Percentiles rank a stretch among this genome's conserved stretches.
These are phyloP conservation scores for Magnolia changhungtana DNA, from an alignment of 164 flowering plant species.

Conservation along the genomic window DNA sequence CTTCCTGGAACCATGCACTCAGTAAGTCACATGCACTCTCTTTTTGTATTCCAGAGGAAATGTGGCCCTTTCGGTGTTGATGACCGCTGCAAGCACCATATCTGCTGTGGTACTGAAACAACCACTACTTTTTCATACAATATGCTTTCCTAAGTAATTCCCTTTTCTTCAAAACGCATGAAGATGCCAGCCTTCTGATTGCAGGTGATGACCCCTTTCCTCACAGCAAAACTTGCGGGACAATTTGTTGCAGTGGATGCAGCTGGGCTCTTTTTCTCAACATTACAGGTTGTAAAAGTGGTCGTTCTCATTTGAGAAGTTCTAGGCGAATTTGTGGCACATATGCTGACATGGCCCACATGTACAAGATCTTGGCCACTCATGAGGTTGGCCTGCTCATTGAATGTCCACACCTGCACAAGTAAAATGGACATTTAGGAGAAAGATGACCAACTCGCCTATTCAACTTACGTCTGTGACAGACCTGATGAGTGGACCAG, in stretches of 20 bases:
- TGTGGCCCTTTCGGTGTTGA: constrained; percentile 91
- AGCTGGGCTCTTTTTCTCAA: constrained; percentile 61
- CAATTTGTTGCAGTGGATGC: constrained; percentile 93
- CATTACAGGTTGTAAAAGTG: constrained; percentile 54
- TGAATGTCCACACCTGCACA: too few relatives aligned
- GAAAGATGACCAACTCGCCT: too few relatives aligned
- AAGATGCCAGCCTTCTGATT: constrained; percentile 7
- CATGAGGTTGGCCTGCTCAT: too few relatives aligned
- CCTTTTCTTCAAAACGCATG: neutral
- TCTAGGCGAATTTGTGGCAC: too few relatives aligned
- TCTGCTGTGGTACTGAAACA: constrained; percentile 68
- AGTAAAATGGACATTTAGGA: too few relatives aligned
- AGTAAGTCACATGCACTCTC: constrained; percentile 12
- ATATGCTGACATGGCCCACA: too few relatives aligned
- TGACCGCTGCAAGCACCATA: constrained; percentile 93
- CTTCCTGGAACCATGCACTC: neutral
- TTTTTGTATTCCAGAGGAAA: constrained; percentile 62
- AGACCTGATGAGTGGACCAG: too few relatives aligned
- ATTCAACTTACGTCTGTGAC: too few relatives aligned
- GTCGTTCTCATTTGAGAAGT: neutral
- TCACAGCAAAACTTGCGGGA: constrained; percentile 87
- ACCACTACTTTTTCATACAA: neutral
- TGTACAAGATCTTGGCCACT: too few relatives aligned
- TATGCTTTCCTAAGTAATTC: neutral
- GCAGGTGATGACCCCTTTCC: constrained; percentile 87